These are phyloP conservation scores for Pseudocercospora crystallina DNA, from an alignment of 2,329 filamentous ascomycete genomes.

Conservation along the genomic window DNA sequence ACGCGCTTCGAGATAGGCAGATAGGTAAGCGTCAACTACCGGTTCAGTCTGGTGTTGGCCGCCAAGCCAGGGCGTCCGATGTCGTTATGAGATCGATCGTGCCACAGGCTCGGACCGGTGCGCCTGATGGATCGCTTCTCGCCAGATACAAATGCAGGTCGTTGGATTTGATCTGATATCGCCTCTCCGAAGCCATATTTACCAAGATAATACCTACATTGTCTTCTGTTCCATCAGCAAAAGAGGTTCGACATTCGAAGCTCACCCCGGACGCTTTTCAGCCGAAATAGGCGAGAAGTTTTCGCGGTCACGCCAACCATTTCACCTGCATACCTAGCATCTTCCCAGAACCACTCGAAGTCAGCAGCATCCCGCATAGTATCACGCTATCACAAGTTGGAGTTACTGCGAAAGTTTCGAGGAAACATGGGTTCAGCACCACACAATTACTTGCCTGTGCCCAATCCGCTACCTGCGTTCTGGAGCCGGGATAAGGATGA, in stretches of 20 bases:
- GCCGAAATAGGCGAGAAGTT: slow-evolving; percentile 7
- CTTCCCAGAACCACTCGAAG: background rate
- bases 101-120: no score
- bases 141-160: no score
- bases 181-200: no score
- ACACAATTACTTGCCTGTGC: slow-evolving; percentile 9
- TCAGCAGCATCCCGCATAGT: slow-evolving; percentile 1
- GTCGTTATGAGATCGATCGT: no score
- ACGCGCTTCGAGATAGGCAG: slow-evolving; percentile 1
- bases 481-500: slow-evolving; percentile 41
- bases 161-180: no score
- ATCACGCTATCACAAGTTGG: slow-evolving; percentile 2
- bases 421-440: slow-evolving; percentile 5
- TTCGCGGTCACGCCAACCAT: background rate
- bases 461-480: slow-evolving; percentile 28
- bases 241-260: no score
- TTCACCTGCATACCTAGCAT: slow-evolving; percentile 2
- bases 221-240: no score
- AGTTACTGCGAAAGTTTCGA: background rate
- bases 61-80: no score
- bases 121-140: no score
- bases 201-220: no score
- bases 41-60: no score
- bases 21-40: slow-evolving; percentile 9
- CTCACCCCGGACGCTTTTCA: no score